phyloP scores from a whole-genome alignment of 139 green algal genomes.

The Ostreobium quekettii region DNA sequence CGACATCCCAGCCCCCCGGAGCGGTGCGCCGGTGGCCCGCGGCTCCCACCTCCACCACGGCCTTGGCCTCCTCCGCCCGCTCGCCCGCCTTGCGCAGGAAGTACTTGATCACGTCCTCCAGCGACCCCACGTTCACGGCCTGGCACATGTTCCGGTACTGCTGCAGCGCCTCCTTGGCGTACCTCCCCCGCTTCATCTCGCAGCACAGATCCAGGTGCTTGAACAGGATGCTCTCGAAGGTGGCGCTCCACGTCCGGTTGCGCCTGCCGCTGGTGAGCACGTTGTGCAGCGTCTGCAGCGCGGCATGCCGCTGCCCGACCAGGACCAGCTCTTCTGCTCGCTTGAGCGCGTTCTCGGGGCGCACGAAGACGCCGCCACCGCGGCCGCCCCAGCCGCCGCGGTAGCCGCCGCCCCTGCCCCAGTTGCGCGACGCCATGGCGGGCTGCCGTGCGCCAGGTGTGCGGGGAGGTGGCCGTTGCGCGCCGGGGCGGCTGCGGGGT shows the following conservation, averaged over 20 bases:
- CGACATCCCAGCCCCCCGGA: too few relatives aligned
- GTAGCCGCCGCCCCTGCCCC: too few relatives aligned
- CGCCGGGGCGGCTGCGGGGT: too few relatives aligned
- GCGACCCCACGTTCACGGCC: conserved; percentile 84
- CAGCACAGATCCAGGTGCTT: conserved; percentile 92
- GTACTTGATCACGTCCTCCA: conserved; percentile 98
- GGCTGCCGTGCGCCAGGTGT: too few relatives aligned
- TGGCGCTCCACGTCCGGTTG: conserved; percentile 91
- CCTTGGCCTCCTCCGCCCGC: conserved; percentile 78
- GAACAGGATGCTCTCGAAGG: conserved; percentile 90
- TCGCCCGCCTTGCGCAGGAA: conserved; percentile 86
- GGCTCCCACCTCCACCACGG: conserved; percentile 51
- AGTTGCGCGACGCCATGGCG: too few relatives aligned
- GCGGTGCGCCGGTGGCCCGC: background rate
- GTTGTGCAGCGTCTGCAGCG: conserved; percentile 89
- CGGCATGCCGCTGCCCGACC: conserved; percentile 78
- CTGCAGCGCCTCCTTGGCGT: conserved; percentile 96
- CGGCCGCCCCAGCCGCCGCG: conserved; percentile 16
- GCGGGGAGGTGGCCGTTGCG: too few relatives aligned
- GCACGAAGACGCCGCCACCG: conserved; percentile 53
- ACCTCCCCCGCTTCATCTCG: conserved; percentile 82
- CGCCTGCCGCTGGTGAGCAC: conserved; percentile 88
- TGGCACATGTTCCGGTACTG: conserved; percentile 98
- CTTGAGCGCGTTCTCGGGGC: conserved; percentile 98
- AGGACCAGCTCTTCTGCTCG: conserved; percentile 88